Conservation (phyloP, 331 rosid species). For the Ulmus americana region DNA sequence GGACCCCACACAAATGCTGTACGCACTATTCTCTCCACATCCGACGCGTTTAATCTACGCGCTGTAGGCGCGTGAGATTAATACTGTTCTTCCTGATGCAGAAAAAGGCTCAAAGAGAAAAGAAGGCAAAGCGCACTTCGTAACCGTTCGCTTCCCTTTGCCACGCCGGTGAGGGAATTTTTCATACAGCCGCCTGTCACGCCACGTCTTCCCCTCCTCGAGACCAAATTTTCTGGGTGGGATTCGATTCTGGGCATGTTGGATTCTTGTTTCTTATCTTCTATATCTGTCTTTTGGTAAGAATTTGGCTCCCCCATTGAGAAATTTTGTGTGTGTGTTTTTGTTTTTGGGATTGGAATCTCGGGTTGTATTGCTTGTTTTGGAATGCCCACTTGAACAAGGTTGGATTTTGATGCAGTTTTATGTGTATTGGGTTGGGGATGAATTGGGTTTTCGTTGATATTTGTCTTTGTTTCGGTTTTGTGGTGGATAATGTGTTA, state of each 20-base stretch:
- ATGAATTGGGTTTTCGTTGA: constrained; percentile 13
- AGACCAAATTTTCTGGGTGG: constrained; percentile 14
- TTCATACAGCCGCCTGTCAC: constrained; percentile 4
- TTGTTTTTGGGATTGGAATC: constrained; percentile 3
- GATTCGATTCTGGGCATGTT: constrained; percentile 33
- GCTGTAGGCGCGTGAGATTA: constrained; percentile 29
- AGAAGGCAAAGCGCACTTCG: constrained; percentile 29
- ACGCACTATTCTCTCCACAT: constrained; percentile 2
- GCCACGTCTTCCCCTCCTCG: neutral
- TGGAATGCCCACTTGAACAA: constrained; percentile 9
- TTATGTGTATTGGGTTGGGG: constrained; percentile 15
- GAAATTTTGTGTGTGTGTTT: neutral
- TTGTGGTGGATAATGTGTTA: constrained; percentile 19
- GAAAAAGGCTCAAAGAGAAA: constrained; percentile 10
- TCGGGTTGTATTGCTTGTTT: constrained; percentile 9
- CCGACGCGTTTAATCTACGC: constrained; percentile 14
- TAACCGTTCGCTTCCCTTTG: constrained; percentile 39
- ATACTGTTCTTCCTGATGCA: constrained; percentile 6
- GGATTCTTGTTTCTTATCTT: constrained; percentile 13
- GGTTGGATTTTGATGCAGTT: constrained; percentile 12
- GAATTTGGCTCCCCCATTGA: constrained; percentile 31
- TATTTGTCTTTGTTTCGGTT: constrained; percentile 12
- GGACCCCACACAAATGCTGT: neutral
- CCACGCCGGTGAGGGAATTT: constrained; percentile 53
- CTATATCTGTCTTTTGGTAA: constrained; percentile 29